Conservation (phyloP, 495 filamentous ascomycete species). For the Neurospora sp. region DNA sequence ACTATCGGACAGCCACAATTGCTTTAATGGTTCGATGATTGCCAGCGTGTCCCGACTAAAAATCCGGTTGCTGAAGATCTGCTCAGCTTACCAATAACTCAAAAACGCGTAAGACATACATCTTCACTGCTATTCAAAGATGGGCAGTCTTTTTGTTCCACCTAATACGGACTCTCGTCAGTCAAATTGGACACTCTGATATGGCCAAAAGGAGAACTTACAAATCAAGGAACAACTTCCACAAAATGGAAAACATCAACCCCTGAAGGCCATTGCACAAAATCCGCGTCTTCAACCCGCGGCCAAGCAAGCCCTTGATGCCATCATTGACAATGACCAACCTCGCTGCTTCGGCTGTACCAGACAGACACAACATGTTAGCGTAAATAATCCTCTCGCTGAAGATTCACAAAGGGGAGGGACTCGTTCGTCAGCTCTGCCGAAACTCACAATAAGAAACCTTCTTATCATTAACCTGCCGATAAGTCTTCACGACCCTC, state of each 20-base stretch:
- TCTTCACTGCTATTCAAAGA: background rate
- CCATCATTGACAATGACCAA: constrained; percentile 21
- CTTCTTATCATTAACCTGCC: constrained; percentile 24
- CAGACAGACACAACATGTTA: background rate
- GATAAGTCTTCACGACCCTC: constrained; percentile 24
- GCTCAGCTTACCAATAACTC: background rate
- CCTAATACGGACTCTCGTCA: background rate
- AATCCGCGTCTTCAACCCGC: constrained; percentile 24
- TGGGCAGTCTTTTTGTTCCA: background rate
- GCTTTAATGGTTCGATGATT: background rate
- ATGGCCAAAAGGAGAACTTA: constrained; percentile 4
- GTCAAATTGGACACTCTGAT: background rate
- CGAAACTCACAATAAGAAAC: constrained; percentile 22
- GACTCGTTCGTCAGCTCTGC: background rate
- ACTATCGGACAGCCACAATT: background rate
- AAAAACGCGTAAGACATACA: background rate
- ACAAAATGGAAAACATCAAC: constrained; percentile 23
- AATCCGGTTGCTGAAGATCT: background rate
- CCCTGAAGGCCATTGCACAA: constrained; percentile 28
- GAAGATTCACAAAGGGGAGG: too few species aligned
- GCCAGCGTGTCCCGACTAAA: background rate
- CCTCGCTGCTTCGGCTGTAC: constrained; percentile 18
- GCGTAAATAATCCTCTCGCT: background rate
- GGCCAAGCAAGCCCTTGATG: constrained; percentile 18
- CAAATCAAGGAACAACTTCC: constrained; percentile 26